Percentiles rank a stretch among this genome's conserved stretches.
These are phyloP conservation scores for Leccinum fibrillosum DNA, from an alignment of 768 basidiomycete species.

Conservation along the genomic window DNA sequence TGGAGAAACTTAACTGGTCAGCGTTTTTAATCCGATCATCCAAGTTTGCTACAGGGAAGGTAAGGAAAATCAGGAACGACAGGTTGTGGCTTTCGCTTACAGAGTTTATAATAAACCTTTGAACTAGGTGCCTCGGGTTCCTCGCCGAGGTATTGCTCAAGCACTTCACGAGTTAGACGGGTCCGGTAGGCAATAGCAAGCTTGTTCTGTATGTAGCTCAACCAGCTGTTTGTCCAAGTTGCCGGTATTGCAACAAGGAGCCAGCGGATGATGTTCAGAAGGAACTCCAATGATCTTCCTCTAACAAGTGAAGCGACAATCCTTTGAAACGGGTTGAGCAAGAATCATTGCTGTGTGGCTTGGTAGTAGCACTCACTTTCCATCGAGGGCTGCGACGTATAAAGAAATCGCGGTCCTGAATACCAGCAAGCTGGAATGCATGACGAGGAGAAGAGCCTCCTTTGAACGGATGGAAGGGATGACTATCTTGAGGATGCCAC, in stretches of 20 bases:
- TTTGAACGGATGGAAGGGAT: conserved; percentile 84
- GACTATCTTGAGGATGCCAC: conserved; percentile 76
- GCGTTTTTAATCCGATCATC: conserved; percentile 96
- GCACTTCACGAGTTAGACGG: conserved; percentile 77
- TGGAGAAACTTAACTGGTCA: conserved; percentile 64
- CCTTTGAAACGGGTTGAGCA: conserved; percentile 37
- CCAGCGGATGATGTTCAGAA: conserved; percentile 86
- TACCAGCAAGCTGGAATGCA: conserved; percentile 87
- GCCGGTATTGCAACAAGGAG: conserved; percentile 89
- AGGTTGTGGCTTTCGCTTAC: conserved; percentile 39
- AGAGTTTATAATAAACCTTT: conserved; percentile 92
- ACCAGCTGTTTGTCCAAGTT: conserved; percentile 90
- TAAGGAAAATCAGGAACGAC: conserved; percentile 4
- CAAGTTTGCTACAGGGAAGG: conserved; percentile 64
- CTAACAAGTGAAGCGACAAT: conserved; percentile 95
- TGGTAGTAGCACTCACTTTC: conserved; percentile 56
- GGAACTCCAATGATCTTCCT: conserved; percentile 73
- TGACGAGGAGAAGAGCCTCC: conserved; percentile 80
- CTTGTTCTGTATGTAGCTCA: conserved; percentile 92
- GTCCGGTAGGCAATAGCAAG: conserved; percentile 87
- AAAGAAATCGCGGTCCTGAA: conserved; percentile 89
- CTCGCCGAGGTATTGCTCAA: conserved; percentile 81
- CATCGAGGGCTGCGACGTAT: conserved; percentile 92
- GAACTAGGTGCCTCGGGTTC: conserved; percentile 61
- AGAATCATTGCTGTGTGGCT: background rate